Percentiles rank a stretch among this genome's conserved stretches.
Evolutionary conservation across 352 stramenopile species (phyloP).

Genomic region (Peronospora belbahrii): DNA sequence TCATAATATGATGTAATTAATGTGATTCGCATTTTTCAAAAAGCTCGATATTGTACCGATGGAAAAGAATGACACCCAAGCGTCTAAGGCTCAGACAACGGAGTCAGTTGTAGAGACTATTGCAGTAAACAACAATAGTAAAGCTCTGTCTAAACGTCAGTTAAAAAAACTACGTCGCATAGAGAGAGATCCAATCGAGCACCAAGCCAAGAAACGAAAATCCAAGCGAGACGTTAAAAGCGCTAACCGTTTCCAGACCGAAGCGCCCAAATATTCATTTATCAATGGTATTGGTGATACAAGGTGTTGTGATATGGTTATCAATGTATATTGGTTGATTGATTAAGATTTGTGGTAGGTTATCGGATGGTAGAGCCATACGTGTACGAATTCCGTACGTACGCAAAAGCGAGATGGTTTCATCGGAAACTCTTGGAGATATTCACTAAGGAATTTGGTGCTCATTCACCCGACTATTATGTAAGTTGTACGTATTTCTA

Average conservation of each 20-base stretch:
- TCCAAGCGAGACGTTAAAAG: constrained; percentile 42
- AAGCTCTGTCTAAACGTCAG: constrained; percentile 35
- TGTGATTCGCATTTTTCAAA: no score
- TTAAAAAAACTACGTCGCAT: constrained; percentile 35
- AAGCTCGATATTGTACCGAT: constrained; percentile 10
- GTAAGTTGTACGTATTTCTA: constrained; percentile 22
- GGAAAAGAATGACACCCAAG: constrained; percentile 2
- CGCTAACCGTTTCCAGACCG: constrained; percentile 28
- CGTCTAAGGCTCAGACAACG: not conserved
- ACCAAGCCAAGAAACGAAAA: constrained; percentile 42
- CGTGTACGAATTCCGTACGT: constrained; percentile 92
- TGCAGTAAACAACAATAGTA: constrained; percentile 2
- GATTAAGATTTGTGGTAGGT: constrained; percentile 27
- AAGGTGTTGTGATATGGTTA: not conserved
- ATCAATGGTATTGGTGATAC: constrained; percentile 24
- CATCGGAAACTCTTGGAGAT: constrained; percentile 86
- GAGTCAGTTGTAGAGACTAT: not conserved
- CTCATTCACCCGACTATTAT: constrained; percentile 83
- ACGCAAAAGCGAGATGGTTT: constrained; percentile 93
- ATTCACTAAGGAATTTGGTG: constrained; percentile 83
- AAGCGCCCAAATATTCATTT: constrained; percentile 52
- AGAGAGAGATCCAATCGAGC: constrained; percentile 23
- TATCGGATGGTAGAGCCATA: constrained; percentile 90
- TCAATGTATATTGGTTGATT: constrained; percentile 6
- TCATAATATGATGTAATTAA: constrained; percentile 1